Conservation (phyloP, 306 rosid species). For the Acacia crassicarpa region DNA sequence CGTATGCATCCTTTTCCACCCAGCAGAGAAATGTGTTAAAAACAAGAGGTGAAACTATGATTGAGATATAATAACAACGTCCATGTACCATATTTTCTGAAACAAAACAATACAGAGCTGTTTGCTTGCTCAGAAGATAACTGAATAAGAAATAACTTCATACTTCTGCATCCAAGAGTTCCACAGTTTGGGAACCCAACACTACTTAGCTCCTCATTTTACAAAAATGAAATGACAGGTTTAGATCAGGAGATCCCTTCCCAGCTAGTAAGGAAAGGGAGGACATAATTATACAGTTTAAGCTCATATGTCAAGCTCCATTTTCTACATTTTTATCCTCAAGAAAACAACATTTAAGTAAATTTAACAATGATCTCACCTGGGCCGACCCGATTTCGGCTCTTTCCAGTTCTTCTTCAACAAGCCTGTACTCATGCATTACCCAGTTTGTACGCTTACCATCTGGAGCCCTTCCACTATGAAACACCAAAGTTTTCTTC, state of each 20-base stretch:
- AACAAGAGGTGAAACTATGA: conserved; percentile 24
- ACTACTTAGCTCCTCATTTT: conserved; percentile 29
- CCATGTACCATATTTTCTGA: conserved; percentile 21
- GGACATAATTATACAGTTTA: conserved; percentile 27
- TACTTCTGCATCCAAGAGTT: conserved; percentile 42
- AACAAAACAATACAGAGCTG: conserved; percentile 10
- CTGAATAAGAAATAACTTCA: conserved; percentile 29
- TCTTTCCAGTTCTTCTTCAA: conserved; percentile 72
- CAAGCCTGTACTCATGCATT: conserved; percentile 98
- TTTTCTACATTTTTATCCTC: conserved; percentile 11
- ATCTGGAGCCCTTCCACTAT: conserved; percentile 94
- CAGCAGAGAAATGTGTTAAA: conserved; percentile 42
- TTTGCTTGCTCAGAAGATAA: conserved; percentile 23
- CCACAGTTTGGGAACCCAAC: conserved; percentile 36
- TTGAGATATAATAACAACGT: conserved; percentile 39
- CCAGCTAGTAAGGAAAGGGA: conserved; percentile 20
- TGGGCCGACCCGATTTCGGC: conserved; percentile 59
- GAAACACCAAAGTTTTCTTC: conserved; percentile 96
- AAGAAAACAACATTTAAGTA: conserved; percentile 4
- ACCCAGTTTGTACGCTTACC: conserved; percentile 99
- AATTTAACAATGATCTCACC: conserved; percentile 62
- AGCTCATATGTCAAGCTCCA: conserved; percentile 34
- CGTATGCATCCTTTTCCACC: conserved; percentile 89
- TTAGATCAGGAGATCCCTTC: conserved; percentile 28
- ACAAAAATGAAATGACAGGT: conserved; percentile 22